Evolutionary conservation across 495 filamentous ascomycete species (phyloP).

Genomic region (Durotheca rogersii): DNA sequence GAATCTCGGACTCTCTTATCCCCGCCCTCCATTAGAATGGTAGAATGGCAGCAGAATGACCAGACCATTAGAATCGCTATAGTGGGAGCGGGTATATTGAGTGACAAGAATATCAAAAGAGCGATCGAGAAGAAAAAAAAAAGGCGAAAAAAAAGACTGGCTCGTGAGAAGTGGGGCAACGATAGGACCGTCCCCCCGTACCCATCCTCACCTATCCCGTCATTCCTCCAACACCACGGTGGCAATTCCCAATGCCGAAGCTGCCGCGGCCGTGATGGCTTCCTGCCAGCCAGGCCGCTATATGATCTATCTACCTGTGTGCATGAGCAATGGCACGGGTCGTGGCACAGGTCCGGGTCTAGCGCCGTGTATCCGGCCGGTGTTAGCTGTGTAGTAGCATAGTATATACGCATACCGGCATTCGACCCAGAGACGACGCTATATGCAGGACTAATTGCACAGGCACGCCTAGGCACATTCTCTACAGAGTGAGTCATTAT

Average conservation of each 20-base stretch:
- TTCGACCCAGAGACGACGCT: slow-evolving; percentile 11
- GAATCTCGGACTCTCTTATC: slow-evolving; percentile 12
- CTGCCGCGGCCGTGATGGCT: slow-evolving; percentile 7
- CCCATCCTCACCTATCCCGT: no score
- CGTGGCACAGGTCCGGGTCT: neutral
- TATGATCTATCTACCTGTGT: neutral
- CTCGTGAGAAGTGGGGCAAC: slow-evolving; percentile 6
- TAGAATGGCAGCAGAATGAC: slow-evolving; percentile 6
- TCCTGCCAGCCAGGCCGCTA: slow-evolving; percentile 13
- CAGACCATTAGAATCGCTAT: no score
- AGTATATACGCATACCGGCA: slow-evolving; percentile 16
- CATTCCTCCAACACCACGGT: neutral
- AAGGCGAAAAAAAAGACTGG: neutral
- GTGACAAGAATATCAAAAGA: no score
- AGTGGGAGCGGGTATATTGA: no score
- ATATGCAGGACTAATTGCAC: slow-evolving; percentile 8
- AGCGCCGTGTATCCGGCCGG: no score
- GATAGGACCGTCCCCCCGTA: neutral
- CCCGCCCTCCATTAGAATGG: slow-evolving; percentile 17
- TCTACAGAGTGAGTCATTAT: slow-evolving; percentile 8
- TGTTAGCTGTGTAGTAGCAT: no score
- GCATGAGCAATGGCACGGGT: neutral
- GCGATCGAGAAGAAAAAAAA: no score
- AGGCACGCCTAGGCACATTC: slow-evolving; percentile 15
- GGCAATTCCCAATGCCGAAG: neutral